Percentiles rank a stretch among this genome's conserved stretches.
These are phyloP conservation scores for Xerocomus brunneocitrinus DNA, from an alignment of 768 basidiomycete genomes.

Conservation along the genomic window DNA sequence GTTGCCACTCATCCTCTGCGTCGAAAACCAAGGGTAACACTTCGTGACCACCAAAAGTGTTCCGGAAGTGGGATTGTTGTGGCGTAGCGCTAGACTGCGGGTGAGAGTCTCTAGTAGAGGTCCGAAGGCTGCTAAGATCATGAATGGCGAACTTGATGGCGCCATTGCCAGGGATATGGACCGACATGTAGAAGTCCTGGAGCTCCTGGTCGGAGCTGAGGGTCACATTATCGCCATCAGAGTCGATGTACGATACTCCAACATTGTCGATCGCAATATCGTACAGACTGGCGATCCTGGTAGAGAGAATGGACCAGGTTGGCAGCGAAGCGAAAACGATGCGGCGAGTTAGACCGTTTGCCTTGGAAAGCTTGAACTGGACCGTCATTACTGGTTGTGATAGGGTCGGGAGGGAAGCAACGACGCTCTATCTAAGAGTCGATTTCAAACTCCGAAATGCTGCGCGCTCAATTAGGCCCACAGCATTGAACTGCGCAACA, in stretches of 20 bases:
- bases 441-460: constrained; percentile 44
- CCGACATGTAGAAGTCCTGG: constrained; percentile 57
- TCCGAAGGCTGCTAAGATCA: constrained; percentile 45
- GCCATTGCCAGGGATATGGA: constrained; percentile 18
- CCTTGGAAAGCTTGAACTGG: constrained; percentile 63
- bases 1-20: constrained; percentile 63
- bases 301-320: constrained; percentile 52
- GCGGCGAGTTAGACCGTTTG: constrained; percentile 56
- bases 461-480: constrained; percentile 19
- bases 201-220: constrained; percentile 74
- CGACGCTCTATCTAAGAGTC: constrained; percentile 11
- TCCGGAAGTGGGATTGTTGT: constrained; percentile 42
- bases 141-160: constrained; percentile 58
- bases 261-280: constrained; percentile 53
- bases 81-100: constrained; percentile 32
- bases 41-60: constrained; percentile 53
- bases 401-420: constrained; percentile 17
- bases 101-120: constrained; percentile 29
- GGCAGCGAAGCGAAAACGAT: constrained; percentile 49
- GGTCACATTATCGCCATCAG: constrained; percentile 72
- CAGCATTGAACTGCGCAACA: neutral
- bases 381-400: constrained; percentile 41
- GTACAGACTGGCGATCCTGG: constrained; percentile 51
- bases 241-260: constrained; percentile 68
- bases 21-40: constrained; percentile 44